Evolutionary conservation across 2,329 filamentous ascomycete species (phyloP).

Genomic region (Xylariaceae sp.): DNA sequence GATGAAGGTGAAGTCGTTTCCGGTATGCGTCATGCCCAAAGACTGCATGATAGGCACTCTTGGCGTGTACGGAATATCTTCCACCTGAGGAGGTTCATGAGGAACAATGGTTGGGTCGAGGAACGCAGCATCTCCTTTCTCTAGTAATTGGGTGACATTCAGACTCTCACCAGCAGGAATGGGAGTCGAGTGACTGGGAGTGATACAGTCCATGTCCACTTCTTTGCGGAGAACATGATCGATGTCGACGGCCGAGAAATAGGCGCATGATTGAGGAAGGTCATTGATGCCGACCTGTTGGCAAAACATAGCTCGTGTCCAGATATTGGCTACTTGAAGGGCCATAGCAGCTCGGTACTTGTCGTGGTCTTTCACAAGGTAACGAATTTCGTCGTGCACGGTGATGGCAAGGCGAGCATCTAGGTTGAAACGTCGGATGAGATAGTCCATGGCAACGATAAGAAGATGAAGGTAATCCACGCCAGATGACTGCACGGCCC

Average conservation of each 20-base stretch:
- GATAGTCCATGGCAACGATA: conserved; percentile 90
- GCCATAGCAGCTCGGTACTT: conserved; percentile 89
- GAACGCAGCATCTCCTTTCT: conserved; percentile 61
- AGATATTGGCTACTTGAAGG: conserved; percentile 87
- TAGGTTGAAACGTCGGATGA: conserved; percentile 79
- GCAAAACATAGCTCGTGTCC: conserved; percentile 95
- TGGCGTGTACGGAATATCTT: conserved; percentile 61
- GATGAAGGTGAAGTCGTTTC: conserved; percentile 58
- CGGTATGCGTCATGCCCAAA: conserved; percentile 47
- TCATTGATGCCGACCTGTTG: conserved; percentile 96
- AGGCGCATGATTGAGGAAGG: conserved; percentile 88
- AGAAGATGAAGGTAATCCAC: conserved; percentile 96
- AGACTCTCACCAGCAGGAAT: conserved; percentile 84
- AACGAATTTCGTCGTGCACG: conserved; percentile 96
- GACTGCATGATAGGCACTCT: conserved; percentile 75
- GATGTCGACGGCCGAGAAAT: conserved; percentile 92
- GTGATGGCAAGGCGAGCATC: conserved; percentile 83
- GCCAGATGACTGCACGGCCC: conserved; percentile 96
- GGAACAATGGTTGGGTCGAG: conserved; percentile 64
- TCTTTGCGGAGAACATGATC: conserved; percentile 96
- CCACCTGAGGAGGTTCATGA: conserved; percentile 48
- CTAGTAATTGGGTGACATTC: conserved; percentile 73
- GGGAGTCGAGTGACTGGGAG: conserved; percentile 71
- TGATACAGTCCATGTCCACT: conserved; percentile 96
- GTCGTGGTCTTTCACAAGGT: conserved; percentile 79